Base-by-base conservation (phyloP, 495 filamentous ascomycete genomes). In the Pseudomonodictys pantanalensis region DNA sequence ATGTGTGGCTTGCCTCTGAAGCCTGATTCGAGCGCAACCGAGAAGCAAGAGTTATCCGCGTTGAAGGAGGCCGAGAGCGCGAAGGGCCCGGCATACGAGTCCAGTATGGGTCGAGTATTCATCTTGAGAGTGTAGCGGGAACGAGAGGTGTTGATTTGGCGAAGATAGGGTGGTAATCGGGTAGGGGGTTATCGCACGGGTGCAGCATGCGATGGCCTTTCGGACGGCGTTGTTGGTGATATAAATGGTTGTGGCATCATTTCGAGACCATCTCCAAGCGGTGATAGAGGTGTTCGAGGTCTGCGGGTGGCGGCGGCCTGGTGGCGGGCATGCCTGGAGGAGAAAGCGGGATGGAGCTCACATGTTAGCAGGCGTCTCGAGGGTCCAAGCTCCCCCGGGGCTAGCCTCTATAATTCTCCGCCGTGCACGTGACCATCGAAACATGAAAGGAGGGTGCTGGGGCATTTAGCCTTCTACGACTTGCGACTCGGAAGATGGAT, bases 21-120 rank as follows among this genome's bases (percentile, higher is more conserved):
- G 2, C 93, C 93, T 15, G 82, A 84, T 60, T 96, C 88, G 32
- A 96, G 75, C 2, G 90, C 93, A 5, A 96, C 89, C 39, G 91
- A 84, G 76, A 98, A 98, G 69, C 86, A 91, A 56, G 83, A 90
- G 68, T 81, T 84, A 68, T 96, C 89, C 67, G 86, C 79, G 69
- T 96, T 97, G 77, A 98, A 95, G 20, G 86, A 82, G 46, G 86
- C 85, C 24, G 89, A 93, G 28, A 97, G 81, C 26, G 90, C 92
- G 64, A 84, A 81, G 5, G 90, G 87, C 38, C 83, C 82, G 33
- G 77, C 79, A 33, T 89, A 85, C 43, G 82, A 83, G 70, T 95
- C 90, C 64, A 98, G 90, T 60, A 86, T 81, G 41, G 86, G 88
- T 64, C 93, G 79, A 54, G 91, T 95, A 70, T 98, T 95, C 93